These are phyloP conservation scores for Diaporthe capsici DNA, from an alignment of 2,329 filamentous ascomycete species.

Conservation along the genomic window DNA sequence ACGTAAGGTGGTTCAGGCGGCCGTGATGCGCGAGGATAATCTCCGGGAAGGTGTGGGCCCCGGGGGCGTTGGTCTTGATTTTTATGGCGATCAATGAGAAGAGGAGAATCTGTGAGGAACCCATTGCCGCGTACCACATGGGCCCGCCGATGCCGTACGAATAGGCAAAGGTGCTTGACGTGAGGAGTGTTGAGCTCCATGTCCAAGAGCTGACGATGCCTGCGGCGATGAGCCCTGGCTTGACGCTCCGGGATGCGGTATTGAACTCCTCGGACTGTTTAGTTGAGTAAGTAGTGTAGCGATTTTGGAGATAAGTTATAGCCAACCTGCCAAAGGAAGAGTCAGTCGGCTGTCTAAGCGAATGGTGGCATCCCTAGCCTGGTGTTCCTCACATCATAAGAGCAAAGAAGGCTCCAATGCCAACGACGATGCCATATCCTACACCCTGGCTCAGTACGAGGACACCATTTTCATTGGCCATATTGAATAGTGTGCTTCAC, in stretches of 20 bases:
- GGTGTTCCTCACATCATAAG: conserved; percentile 52
- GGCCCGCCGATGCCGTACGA: conserved; percentile 57
- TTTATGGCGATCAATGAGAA: conserved; percentile 58
- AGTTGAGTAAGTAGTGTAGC: conserved; percentile 55
- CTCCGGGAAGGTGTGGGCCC: conserved; percentile 59
- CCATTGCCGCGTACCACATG: conserved; percentile 59
- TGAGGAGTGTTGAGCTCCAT: conserved; percentile 61
- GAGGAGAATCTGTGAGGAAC: conserved; percentile 56
- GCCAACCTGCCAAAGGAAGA: conserved; percentile 44
- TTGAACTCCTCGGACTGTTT: conserved; percentile 62
- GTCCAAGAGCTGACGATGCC: conserved; percentile 65
- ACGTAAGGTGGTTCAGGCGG: conserved; percentile 53
- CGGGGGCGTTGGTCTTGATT: conserved; percentile 56
- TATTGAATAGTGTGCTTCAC: not conserved
- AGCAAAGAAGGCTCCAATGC: conserved; percentile 61
- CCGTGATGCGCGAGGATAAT: conserved; percentile 57
- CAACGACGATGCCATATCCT: conserved; percentile 65
- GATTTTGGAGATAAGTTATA: conserved; percentile 58
- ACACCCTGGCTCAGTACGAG: conserved; percentile 44
- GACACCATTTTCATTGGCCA: conserved; percentile 37
- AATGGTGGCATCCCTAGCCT: not conserved
- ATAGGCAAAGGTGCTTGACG: conserved; percentile 58
- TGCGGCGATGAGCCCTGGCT: conserved; percentile 60
- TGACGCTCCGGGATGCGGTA: conserved; percentile 59
- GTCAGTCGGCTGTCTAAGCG: not conserved